Evolutionary conservation across 2,329 filamentous ascomycete genomes (phyloP).

Genomic region (Alternaria postmessia): DNA sequence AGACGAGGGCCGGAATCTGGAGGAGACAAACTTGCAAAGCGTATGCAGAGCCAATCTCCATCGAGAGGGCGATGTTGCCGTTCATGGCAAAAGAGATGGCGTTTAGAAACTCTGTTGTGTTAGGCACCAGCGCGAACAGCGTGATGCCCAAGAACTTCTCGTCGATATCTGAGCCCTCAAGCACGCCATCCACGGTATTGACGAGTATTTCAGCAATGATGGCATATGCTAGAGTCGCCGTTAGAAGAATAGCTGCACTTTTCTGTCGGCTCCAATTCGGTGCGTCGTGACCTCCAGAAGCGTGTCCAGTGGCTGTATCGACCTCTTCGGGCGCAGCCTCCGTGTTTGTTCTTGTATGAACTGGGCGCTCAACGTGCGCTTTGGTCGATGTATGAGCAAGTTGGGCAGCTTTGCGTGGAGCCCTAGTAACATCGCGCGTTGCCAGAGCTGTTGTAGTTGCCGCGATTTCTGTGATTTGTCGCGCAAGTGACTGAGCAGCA

Average conservation of each 20-base stretch:
- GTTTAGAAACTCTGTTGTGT: conserved; percentile 98
- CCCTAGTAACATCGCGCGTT: conserved; percentile 74
- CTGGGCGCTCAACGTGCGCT: conserved; percentile 50
- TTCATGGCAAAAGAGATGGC: conserved; percentile 99
- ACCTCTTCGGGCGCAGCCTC: conserved; percentile 61
- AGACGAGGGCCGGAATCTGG: conserved; percentile 89
- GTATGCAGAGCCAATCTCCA: conserved; percentile 99
- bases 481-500: conserved; percentile 81
- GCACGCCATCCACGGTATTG: conserved; percentile 94
- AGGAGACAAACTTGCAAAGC: conserved; percentile 94
- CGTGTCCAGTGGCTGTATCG: conserved; percentile 55
- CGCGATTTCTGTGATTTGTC: conserved; percentile 91
- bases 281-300: conserved; percentile 81
- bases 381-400: conserved; percentile 48
- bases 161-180: conserved; percentile 88
- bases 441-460: conserved; percentile 89
- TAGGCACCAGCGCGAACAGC: conserved; percentile 93
- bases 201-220: conserved; percentile 96
- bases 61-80: conserved; percentile 96
- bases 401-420: conserved; percentile 60
- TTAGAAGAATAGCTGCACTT: conserved; percentile 87
- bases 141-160: conserved; percentile 98
- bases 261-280: conserved; percentile 96
- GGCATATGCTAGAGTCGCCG: conserved; percentile 91
- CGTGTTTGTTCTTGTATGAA: conserved; percentile 49